Evolutionary conservation across 169 alveolate species (phyloP).

Genomic region (Amoebophrya sp.): DNA sequence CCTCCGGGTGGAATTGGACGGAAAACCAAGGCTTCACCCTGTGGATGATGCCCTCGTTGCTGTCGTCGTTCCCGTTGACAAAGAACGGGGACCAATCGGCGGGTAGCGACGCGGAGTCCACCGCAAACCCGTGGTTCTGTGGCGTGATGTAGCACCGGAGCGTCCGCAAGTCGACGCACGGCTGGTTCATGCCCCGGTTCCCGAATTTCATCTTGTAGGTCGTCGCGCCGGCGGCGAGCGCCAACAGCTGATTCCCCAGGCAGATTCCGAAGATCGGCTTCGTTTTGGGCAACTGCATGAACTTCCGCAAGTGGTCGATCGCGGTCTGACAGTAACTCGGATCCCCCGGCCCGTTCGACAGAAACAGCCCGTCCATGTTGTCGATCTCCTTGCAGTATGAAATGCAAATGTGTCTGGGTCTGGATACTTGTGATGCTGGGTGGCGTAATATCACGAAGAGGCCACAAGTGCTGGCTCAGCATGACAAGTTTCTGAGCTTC

Average conservation of each 20-base stretch:
- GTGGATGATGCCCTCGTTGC: constrained; percentile 70
- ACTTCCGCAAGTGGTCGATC: constrained; percentile 52
- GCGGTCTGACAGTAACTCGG: constrained; percentile 54
- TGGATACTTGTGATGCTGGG: too few relatives aligned
- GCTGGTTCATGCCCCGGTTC: constrained; percentile 78
- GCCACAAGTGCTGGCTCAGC: too few relatives aligned
- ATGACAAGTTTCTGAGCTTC: too few relatives aligned
- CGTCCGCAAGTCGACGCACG: constrained; percentile 70
- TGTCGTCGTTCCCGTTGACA: constrained; percentile 74
- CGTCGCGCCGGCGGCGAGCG: constrained; percentile 64
- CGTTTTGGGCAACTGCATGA: too few relatives aligned
- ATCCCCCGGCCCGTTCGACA: constrained; percentile 79
- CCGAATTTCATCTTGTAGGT: constrained; percentile 29
- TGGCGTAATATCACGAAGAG: too few relatives aligned
- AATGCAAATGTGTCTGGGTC: too few relatives aligned
- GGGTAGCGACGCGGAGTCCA: constrained; percentile 47
- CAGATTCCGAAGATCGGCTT: constrained; percentile 73
- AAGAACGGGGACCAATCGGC: constrained; percentile 47
- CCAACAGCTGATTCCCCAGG: constrained; percentile 73
- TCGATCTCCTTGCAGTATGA: constrained; percentile 32
- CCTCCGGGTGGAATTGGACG: constrained; percentile 77
- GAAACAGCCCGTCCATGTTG: constrained; percentile 69
- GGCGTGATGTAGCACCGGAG: constrained; percentile 70
- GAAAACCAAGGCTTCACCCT: constrained; percentile 65
- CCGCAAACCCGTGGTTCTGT: constrained; percentile 74